Evolutionary conservation across 306 rosid species (phyloP), one percentile per base, ranked within the genome.

Genomic region (Carpinus viminea): DNA sequence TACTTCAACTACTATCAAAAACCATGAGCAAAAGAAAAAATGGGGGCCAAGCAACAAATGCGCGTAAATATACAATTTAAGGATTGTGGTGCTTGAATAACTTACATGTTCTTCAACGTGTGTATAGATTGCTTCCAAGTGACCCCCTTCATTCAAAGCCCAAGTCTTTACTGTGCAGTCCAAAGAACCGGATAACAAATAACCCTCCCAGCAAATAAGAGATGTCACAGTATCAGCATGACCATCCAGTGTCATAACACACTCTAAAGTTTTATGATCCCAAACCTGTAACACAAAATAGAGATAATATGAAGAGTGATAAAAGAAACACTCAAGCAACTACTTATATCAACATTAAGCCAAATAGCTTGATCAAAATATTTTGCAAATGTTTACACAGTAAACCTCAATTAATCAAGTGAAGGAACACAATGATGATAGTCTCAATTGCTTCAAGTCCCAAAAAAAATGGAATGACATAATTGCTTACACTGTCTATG

Each of bases 151-250:
- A 13, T 26, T 34, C 0, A 7, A 0, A 2, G 43, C 46, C 86
- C 83, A 79, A 10, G 72, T 55, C 66, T 83, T 83, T 38, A 74
- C 16, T 15, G 70, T 64, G 45, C 45, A 2, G 8, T 64, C 83
- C 80, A 75, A 51, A 7, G 83, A 79, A 45, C 74, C 61, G 0
- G 86, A 79, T 16, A 83, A 16, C 70, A 83, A 69, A 1, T 12
- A 81, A 2, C 43, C 1, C 3, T 79, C 85, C 90, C 90, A 87
- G 43, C 76, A 90, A 28, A 84, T 54, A n/a, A 90, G 81, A 50
- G 91, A 88, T 43, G 66, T 90, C 62, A 90, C 86, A 26, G 1
- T 59, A 4, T 66, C 76, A 52, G 73, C 78, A 77, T 91, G 93
- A 5, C 61, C 85, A 17, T 65, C 75, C 8, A 89, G 77, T 38